Evolutionary conservation across 2,329 filamentous ascomycete genomes (phyloP).

Genomic region (Aspergillus luchuensis): DNA sequence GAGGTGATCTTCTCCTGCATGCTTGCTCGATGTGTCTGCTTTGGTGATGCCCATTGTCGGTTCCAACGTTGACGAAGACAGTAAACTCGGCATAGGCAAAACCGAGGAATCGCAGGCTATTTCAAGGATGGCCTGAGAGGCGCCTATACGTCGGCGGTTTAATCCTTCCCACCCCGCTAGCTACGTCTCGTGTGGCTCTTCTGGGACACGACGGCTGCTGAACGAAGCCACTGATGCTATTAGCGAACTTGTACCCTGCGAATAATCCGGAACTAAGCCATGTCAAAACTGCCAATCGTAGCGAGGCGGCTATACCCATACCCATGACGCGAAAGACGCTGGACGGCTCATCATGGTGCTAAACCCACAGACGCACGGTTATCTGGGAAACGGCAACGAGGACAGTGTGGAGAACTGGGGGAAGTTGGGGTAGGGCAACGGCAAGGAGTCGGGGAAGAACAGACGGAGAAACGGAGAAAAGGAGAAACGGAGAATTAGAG

Average conservation of each 20-base stretch:
- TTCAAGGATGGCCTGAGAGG: background rate
- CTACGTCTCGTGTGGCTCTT: background rate
- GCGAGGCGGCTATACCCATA: background rate
- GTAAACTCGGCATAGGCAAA: background rate
- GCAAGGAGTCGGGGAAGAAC: background rate
- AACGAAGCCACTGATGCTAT: background rate
- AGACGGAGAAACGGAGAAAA: constrained; percentile 9
- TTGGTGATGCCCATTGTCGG: background rate
- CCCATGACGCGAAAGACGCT: background rate
- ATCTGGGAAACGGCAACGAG: background rate
- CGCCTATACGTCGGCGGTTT: background rate
- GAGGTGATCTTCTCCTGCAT: background rate
- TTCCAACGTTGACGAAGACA: background rate
- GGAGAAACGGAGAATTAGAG: constrained; percentile 9
- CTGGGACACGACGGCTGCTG: background rate
- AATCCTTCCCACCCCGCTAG: background rate
- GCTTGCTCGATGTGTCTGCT: background rate
- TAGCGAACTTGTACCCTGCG: background rate
- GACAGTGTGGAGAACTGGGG: constrained; percentile 8
- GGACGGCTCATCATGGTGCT: background rate
- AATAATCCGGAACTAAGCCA: background rate
- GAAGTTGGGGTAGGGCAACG: background rate
- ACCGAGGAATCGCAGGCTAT: background rate
- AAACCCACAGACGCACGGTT: background rate
- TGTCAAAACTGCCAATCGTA: background rate